Conservation (phyloP, 768 basidiomycete genomes). For the Vararia minispora region DNA sequence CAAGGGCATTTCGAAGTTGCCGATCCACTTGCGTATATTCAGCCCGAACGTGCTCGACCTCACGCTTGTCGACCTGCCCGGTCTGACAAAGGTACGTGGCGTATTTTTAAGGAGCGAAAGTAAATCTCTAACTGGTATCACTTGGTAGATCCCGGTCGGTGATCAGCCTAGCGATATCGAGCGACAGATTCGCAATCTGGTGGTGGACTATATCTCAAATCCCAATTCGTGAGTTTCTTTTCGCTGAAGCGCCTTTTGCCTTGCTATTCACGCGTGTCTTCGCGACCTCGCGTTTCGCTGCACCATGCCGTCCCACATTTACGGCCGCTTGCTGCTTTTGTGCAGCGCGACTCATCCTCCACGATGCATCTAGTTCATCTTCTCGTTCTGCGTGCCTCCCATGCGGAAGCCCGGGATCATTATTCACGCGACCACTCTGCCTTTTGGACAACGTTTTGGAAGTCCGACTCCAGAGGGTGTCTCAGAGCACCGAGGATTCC, state of each 20-base stretch:
- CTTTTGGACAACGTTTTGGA: no score
- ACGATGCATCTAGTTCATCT: not conserved
- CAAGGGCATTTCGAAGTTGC: conserved; percentile 94
- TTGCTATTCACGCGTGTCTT: no score
- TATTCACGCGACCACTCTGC: no score
- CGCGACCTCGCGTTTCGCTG: no score
- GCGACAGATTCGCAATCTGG: conserved; percentile 86
- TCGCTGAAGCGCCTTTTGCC: no score
- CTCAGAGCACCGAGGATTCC: no score
- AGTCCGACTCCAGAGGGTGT: no score
- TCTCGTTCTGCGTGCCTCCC: not conserved
- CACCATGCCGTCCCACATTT: not conserved
- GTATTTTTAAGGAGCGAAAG: not conserved
- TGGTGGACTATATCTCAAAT: conserved; percentile 94
- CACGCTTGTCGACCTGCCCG: conserved; percentile 93
- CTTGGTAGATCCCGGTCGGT: conserved; percentile 81
- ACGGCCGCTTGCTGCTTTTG: not conserved
- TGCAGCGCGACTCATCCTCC: no score
- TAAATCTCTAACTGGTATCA: not conserved
- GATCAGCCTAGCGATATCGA: conserved; percentile 99
- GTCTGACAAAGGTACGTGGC: conserved; percentile 80
- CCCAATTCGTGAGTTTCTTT: conserved; percentile 68
- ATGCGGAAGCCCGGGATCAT: no score
- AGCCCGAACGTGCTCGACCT: conserved; percentile 93
- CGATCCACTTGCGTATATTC: conserved; percentile 91